Evolutionary conservation across 495 filamentous ascomycete species (phyloP), one percentile per base, ranked within the genome.

Genomic region (Neurospora sp.): DNA sequence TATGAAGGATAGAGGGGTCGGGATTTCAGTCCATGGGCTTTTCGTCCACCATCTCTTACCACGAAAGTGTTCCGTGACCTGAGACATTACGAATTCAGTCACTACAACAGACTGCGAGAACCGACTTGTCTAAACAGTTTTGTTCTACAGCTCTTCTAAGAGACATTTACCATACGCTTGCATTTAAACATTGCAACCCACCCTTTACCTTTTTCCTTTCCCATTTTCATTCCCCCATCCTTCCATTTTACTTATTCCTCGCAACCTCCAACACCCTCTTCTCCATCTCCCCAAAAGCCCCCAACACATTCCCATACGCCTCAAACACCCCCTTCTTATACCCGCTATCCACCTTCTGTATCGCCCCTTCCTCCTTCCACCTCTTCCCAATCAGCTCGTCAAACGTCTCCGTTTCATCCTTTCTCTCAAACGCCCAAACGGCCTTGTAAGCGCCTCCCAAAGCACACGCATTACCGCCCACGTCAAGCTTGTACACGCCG

Each of bases 371-470:
- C 83, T 97, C 95, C 72, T 87, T 87, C 96, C 96, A 99, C 74
- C 96, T 84, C 74, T 85, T 80, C 2, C 90, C 92, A 62, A 99
- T 90, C 75, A 96, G 85, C 44, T 94, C 90, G 79, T 98, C 96
- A 85, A 98, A 99, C 11, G 87, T 91, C 86, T 97, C 90, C 35
- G 87, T 88, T 7, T 76, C 78, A 27, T 80, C 77, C 54, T 92
- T 83, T 39, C 93, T 83, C 83, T 97, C 94, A 40, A 93, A 84
- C 1, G 91, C 93, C 96, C 96, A 99, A 0, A 95, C 91, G 70
- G 96, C 95, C 83, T 97, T 97, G 80, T 99, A 97, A n/a, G 95
- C 96, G 20, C 93, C 94, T 12, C 95, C 96, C 10, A 99, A 82
- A 23, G 95, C 96, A 82, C 96, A 99, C 39, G 96, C 95, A 83